phyloP scores from a whole-genome alignment of 768 basidiomycete species.

The Xerocomellus chrysenteron region DNA sequence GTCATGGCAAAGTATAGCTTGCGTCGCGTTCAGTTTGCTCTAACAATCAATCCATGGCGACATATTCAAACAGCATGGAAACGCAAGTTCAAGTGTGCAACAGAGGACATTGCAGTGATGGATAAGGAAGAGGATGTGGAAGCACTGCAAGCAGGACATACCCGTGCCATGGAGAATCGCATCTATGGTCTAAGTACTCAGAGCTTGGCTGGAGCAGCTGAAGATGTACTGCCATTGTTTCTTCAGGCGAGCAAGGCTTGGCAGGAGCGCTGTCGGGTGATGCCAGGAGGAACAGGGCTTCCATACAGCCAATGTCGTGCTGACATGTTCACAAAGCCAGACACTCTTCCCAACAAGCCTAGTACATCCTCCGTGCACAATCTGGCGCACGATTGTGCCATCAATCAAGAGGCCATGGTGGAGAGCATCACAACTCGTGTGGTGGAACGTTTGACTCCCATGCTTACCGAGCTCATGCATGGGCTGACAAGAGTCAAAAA shows the following conservation, averaged over 20 bases:
- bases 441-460: too few relatives aligned
- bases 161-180: not conserved
- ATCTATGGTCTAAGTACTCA: constrained; percentile 1
- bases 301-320: not conserved
- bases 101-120: not conserved
- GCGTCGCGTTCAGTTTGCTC: not conserved
- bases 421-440: too few relatives aligned
- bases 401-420: too few relatives aligned
- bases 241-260: not conserved
- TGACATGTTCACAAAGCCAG: too few relatives aligned
- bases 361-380: too few relatives aligned
- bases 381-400: too few relatives aligned
- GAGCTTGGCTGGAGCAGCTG: not conserved
- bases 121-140: not conserved
- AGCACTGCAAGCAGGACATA: not conserved
- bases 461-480: too few relatives aligned
- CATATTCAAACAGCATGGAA: constrained; percentile 8
- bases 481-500: too few relatives aligned
- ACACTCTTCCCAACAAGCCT: not conserved
- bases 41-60: not conserved
- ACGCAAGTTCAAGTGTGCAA: not conserved
- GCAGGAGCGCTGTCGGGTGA: not conserved
- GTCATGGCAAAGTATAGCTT: not conserved
- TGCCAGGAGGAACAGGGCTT: not conserved
- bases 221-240: not conserved